Evolutionary conservation across 192 early-diverging fungal species (phyloP), one percentile per base, ranked within the genome.

Genomic region (Physocladia obscura): DNA sequence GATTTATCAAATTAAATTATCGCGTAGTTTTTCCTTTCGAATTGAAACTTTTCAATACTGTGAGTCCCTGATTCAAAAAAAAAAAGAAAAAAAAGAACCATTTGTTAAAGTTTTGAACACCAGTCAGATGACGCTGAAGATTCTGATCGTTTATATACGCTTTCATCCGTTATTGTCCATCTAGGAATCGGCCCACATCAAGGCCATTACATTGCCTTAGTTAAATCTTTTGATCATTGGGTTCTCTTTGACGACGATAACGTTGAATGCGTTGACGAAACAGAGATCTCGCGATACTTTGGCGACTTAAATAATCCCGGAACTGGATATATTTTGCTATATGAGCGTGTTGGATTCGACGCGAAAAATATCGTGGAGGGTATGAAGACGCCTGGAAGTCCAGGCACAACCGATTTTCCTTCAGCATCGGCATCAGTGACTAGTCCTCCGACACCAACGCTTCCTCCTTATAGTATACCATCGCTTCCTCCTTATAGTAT

Each of bases 121-220:
- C 40, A 78, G 75, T 51, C 75, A 15, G 94, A 98, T 63, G 92
- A 92, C 52, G 89, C 91, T 35, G 90, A 91, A 21, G 89, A 97
- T 73, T 80, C 89, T 0, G 91, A 93, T 58, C 82, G 90, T 49
- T 83, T 96, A 44, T 99, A 98, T 69, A 82, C 91, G 59, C 79
- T 99, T 37, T 91, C 89, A 69, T 93, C 91, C 0, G 86, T 98
- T 36, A 92, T 96, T 51, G 90, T 99, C 30, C 97, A 99, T 75
- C 88, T 99, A 68, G 97, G 97, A 59, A 93, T 92, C 73, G 94
- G 96, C 0, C 96, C 92, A 22, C 86, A 96, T 73, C 94, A 96
- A 70, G 97, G 97, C 3, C 97, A 99, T 73, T 99, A 99, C 81
- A 89, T 98, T 2, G 87, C 93, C 0, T 82, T 99, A 34, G 90